phyloP scores from a whole-genome alignment of 257 asterid species.

The Echium plantagineum region DNA sequence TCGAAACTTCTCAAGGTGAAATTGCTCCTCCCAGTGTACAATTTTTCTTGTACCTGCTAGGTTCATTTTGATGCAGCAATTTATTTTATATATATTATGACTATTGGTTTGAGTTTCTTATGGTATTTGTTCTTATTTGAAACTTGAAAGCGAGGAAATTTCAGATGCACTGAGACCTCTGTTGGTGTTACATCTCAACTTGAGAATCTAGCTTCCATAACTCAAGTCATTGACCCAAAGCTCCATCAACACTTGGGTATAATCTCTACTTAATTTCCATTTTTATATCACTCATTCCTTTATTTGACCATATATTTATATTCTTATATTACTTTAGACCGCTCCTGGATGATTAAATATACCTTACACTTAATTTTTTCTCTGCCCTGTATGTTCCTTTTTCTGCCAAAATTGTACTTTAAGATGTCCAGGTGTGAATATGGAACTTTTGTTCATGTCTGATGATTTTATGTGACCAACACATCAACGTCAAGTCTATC shows the following conservation, averaged over 20 bases:
- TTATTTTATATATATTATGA: background rate
- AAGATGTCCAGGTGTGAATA: background rate
- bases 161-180: slow-evolving; percentile 84
- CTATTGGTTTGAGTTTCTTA: slow-evolving; percentile 4
- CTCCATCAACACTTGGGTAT: slow-evolving; percentile 95
- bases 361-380: background rate
- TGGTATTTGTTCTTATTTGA: slow-evolving; percentile 18
- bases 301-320: background rate
- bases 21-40: too few relatives aligned
- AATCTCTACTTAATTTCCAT: slow-evolving; percentile 6
- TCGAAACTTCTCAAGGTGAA: too few relatives aligned
- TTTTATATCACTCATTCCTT: slow-evolving; percentile 3
- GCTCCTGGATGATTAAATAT: background rate
- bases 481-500: too few relatives aligned
- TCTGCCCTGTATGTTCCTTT: too few relatives aligned
- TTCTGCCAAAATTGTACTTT: background rate
- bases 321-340: too few relatives aligned
- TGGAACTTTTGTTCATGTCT: background rate
- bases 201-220: slow-evolving; percentile 66
- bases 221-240: slow-evolving; percentile 88
- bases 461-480: background rate
- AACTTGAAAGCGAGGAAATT: slow-evolving; percentile 82
- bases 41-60: background rate
- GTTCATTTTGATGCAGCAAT: background rate
- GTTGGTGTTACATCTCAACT: slow-evolving; percentile 88